Conservation (phyloP, 768 basidiomycete species). For the Rickenella mellea region DNA sequence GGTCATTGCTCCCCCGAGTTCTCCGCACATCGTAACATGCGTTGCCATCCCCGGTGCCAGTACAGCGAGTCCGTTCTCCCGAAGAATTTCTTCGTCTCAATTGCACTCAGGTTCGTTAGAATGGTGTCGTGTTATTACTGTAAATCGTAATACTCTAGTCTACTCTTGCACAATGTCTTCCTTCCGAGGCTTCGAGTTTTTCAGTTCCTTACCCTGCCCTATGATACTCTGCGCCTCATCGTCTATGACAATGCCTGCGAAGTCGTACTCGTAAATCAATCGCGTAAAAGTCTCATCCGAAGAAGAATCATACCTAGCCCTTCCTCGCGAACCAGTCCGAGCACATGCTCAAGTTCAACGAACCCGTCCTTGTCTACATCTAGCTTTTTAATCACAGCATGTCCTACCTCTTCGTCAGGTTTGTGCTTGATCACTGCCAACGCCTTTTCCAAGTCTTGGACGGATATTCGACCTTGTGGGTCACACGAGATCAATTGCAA, state of each 20-base stretch:
- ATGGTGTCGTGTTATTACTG: too few species aligned
- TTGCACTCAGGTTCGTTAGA: too few species aligned
- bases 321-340: constrained; percentile 81
- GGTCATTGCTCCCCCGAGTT: too few species aligned
- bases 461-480: constrained; percentile 80
- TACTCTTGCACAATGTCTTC: constrained; percentile 89
- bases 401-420: constrained; percentile 83
- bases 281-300: neutral
- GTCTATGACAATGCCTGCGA: constrained; percentile 69
- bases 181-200: constrained; percentile 73
- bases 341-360: constrained; percentile 90
- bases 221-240: constrained; percentile 78
- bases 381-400: constrained; percentile 82
- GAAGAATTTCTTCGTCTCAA: too few species aligned
- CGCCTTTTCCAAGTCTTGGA: constrained; percentile 83
- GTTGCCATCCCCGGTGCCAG: too few species aligned
- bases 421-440: constrained; percentile 88
- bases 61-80: too few species aligned
- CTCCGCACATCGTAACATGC: too few species aligned
- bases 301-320: constrained; percentile 51
- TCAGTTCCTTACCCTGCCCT: constrained; percentile 76
- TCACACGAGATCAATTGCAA: constrained; percentile 82
- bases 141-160: too few species aligned
- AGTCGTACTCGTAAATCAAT: too few species aligned
- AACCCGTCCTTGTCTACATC: constrained; percentile 95